Conservation (phyloP, 768 basidiomycete species). For the Harrya chromipes region DNA sequence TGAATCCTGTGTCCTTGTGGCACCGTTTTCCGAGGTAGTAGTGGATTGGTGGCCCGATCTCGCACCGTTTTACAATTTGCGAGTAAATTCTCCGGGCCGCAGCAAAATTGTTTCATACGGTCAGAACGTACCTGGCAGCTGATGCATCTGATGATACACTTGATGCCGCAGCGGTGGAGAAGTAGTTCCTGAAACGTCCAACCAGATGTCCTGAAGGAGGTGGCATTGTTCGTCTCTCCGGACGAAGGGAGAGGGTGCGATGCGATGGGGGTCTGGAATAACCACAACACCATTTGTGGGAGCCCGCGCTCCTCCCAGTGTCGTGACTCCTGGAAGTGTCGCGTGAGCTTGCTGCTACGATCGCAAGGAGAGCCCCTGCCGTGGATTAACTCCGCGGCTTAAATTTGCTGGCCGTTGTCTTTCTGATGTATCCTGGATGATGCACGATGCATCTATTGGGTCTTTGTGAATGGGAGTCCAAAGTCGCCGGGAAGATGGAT, state of each 20-base stretch:
- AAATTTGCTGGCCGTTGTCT: slow-evolving; percentile 8
- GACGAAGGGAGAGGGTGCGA: background rate
- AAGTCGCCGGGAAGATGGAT: slow-evolving; percentile 6
- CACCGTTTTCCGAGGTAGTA: no score
- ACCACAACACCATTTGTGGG: background rate
- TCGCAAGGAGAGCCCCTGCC: slow-evolving; percentile 1
- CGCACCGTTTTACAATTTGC: background rate
- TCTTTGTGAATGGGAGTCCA: background rate
- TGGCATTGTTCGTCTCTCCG: no score
- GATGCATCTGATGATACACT: background rate
- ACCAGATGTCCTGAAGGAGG: background rate
- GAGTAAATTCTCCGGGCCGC: background rate
- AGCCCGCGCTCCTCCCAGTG: no score
- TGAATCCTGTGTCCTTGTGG: no score
- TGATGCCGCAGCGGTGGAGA: background rate
- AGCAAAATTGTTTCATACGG: background rate
- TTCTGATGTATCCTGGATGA: slow-evolving; percentile 12
- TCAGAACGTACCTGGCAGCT: background rate
- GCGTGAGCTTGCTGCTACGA: slow-evolving; percentile 6
- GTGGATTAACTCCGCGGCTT: slow-evolving; percentile 9
- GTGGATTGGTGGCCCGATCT: no score
- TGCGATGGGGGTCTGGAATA: background rate
- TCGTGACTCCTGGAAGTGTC: no score
- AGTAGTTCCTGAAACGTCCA: background rate
- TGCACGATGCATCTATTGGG: slow-evolving; percentile 12